Evolutionary conservation across 2,329 filamentous ascomycete species (phyloP), one percentile per base, ranked within the genome.

Genomic region (Penicillium sp.): DNA sequence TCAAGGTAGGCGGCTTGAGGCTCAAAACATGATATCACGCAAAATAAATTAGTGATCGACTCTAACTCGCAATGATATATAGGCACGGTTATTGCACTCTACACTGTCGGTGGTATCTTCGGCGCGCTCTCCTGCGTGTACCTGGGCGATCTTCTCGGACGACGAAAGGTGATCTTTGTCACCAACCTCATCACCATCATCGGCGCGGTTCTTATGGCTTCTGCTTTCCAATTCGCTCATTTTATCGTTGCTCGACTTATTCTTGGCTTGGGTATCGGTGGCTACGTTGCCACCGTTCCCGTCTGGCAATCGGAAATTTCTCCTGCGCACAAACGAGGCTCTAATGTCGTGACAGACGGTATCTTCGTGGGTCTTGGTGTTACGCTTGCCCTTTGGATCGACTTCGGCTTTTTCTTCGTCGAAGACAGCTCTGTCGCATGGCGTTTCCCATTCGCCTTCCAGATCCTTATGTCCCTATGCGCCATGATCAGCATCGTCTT

Each of bases 361-460:
- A 74, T 77, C 53, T 80, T 80, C 62, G 78, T 80, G 50, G 71
- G 71, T 33, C 63, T 73, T 1, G 79, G 79, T 19, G 78, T 79
- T 45, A 69, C 75, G 0, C 68, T 79, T n/a, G 74, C 79, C 45
- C 71, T 78, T 4, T 81, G 78, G 78, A 76, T 81, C 53, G 77
- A 81, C 52, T 73, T 80, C 23, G 79, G 76, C 13, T 73, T 73
- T 55, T 74, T 68, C 48, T 71, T 73, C 31, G 68, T 74, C 48
- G 69, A 64, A 28, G 64, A 56, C 1, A 72, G 65, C 48, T 71
- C 71, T 1, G 70, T 76, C n/a, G 70, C 75, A 18, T 79, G 77
- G 76, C 69, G 77, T 24, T 72, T 78, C 51, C 75, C 76, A 8
- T 59, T 79, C 13, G 74, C 70, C 8, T 67, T 76, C 59, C 69